Conservation (phyloP, 2,329 filamentous ascomycete genomes). For the Chalara sp. region DNA sequence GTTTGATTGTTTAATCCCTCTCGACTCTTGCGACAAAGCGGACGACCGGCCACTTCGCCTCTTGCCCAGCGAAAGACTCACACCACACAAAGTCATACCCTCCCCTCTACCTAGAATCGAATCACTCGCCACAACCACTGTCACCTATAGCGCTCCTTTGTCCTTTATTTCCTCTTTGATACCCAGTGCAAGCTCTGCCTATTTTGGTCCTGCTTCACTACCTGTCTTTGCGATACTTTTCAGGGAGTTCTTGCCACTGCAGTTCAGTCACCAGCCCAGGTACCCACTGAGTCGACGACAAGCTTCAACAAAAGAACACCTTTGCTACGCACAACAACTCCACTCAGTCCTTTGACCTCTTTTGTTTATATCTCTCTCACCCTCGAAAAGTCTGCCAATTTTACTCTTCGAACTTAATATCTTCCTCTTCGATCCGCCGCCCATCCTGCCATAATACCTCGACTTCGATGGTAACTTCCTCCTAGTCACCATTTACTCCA, state of each 20-base stretch:
- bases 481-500: conserved; percentile 23
- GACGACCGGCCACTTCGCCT: conserved; percentile 5
- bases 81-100: conserved; percentile 8
- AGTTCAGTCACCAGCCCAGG: conserved; percentile 11
- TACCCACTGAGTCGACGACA: conserved; percentile 13
- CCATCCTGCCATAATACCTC: conserved; percentile 4
- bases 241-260: conserved; percentile 18
- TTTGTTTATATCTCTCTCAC: neutral
- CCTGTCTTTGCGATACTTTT: conserved; percentile 2
- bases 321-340: conserved; percentile 19
- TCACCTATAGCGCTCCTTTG: conserved; percentile 12
- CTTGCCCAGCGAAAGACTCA: conserved; percentile 6
- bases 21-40: conserved; percentile 16
- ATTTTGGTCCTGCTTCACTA: conserved; percentile 11
- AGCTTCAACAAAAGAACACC: conserved; percentile 13
- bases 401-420: neutral
- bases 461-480: conserved; percentile 23
- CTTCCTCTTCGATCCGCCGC: conserved; percentile 1
- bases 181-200: conserved; percentile 10
- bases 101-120: conserved; percentile 10
- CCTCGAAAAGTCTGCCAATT: conserved; percentile 2
- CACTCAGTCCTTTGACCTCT: conserved; percentile 22
- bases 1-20: conserved; percentile 2
- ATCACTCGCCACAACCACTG: conserved; percentile 7
- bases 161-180: conserved; percentile 19